phyloP scores from a whole-genome alignment of 768 basidiomycete genomes.

The Leucosporidium yakuticum region DNA sequence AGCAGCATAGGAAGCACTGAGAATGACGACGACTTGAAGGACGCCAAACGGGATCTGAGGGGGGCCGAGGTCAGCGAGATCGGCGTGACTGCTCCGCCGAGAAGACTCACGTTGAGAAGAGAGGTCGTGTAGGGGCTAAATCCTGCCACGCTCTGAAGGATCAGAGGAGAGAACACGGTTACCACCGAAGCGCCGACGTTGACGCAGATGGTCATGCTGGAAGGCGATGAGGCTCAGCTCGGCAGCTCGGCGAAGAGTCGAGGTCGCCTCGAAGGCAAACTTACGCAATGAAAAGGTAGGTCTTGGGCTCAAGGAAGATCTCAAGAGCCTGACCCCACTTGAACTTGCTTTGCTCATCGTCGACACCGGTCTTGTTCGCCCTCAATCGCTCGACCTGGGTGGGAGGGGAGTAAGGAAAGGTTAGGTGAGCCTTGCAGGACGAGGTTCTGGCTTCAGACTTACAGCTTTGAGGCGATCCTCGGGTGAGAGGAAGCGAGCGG shows the following conservation, averaged over 20 bases:
- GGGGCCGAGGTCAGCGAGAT: too few relatives aligned
- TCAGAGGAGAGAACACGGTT: conserved; percentile 26
- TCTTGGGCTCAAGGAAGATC: conserved; percentile 14
- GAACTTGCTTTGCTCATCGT: conserved; percentile 3
- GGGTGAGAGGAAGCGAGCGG: too few relatives aligned
- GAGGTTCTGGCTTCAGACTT: too few relatives aligned
- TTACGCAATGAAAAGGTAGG: conserved; percentile 3
- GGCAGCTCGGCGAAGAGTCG: too few relatives aligned
- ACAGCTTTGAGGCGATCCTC: too few relatives aligned
- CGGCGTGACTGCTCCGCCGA: too few relatives aligned
- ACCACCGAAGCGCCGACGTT: conserved; percentile 11
- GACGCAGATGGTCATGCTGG: background rate
- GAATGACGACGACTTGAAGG: conserved; percentile 27
- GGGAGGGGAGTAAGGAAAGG: too few relatives aligned
- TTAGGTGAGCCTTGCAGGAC: too few relatives aligned
- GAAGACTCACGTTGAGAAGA: conserved; percentile 6
- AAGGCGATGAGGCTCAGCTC: too few relatives aligned
- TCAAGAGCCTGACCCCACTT: conserved; percentile 24
- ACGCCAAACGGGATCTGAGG: conserved; percentile 22
- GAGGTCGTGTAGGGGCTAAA: background rate
- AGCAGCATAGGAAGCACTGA: background rate
- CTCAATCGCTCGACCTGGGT: conserved; percentile 28
- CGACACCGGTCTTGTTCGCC: conserved; percentile 24
- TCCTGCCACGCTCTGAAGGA: conserved; percentile 25
- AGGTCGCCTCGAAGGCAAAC: too few relatives aligned